Base-by-base conservation (phyloP, 164 flowering plant species). In the Umbilicus rupestris region DNA sequence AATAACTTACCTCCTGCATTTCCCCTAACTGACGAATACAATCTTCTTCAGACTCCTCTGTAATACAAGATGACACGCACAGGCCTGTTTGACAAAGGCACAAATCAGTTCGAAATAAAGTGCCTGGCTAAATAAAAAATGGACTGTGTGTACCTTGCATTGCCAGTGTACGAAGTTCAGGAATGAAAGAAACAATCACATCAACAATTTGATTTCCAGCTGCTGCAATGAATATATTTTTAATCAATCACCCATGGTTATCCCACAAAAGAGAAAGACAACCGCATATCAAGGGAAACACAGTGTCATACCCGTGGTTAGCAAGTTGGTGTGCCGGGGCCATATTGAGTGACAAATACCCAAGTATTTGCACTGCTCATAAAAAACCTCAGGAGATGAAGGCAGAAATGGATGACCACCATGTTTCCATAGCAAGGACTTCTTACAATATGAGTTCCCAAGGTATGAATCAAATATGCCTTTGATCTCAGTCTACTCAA, bases 361-460 rank as follows among this genome's bases (percentile, higher is more conserved):
- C 41, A 80, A 62, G 66, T 88, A 75, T 74, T 87, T 79, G 63
- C 67, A 79, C 75, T 81, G 83, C 69, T 81, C 78, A 42, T 67
- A 30, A 76, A 78, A 85, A 33, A 88, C 33, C 28, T 78, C 80
- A 37, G 78, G 72, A 68, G 94, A 84, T 31, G 78, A 59, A 20
- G 97, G 99, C 73, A 87, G n/a, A 63, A 71, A 47, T n/a, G 97
- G 97, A 74, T 95, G 99, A 46, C 97, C 97, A 28, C 97, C 97
- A 76, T 86, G 75, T 49, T 71, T 70, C 99, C 97, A 95, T 5
- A 95, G 80, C 85, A 92, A 66, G 24, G 99, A 84, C 75, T 82
- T 88, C 11, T 80, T 77, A 3, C 76, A 76, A 58, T 62, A 66
- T 20, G 75, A 75, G 55, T 33, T 57, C 78, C 76, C 78, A 35